Conservation (phyloP, 2,329 filamentous ascomycete species). For the Penicillium sp. region DNA sequence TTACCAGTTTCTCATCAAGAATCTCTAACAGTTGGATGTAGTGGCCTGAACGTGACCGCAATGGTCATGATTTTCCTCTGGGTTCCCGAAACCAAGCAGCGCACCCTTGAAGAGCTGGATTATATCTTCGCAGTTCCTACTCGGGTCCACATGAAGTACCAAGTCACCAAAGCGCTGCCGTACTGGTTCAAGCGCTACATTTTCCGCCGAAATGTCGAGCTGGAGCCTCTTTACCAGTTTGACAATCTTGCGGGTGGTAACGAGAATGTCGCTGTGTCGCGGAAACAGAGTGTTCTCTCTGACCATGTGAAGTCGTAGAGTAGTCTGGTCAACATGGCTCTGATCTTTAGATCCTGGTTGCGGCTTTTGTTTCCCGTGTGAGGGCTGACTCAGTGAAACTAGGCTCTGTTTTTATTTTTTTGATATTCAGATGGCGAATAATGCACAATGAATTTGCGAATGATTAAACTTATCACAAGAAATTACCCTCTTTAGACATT, state of each 20-base stretch:
- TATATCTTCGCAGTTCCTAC: constrained; percentile 59
- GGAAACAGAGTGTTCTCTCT: not conserved
- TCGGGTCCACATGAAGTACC: constrained; percentile 56
- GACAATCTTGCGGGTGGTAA: constrained; percentile 20
- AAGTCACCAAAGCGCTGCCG: constrained; percentile 55
- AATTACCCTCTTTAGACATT: not conserved
- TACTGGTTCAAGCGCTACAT: constrained; percentile 62
- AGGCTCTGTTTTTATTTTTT: not conserved
- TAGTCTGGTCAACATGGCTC: not conserved
- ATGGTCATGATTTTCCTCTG: constrained; percentile 63
- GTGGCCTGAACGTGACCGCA: constrained; percentile 58
- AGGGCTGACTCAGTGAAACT: not conserved
- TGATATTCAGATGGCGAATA: not conserved
- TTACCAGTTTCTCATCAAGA: not conserved
- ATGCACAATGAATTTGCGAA: not conserved
- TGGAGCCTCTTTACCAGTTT: constrained; percentile 54
- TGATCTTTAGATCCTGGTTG: not conserved
- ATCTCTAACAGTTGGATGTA: constrained; percentile 15
- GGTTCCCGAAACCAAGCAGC: constrained; percentile 56
- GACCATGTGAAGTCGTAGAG: constrained; percentile 5
- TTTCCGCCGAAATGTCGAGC: constrained; percentile 47
- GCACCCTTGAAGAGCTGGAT: constrained; percentile 56
- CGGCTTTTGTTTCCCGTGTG: not conserved
- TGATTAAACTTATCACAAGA: not conserved
- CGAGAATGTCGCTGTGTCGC: not conserved